Evolutionary conservation across 345 rosid species (phyloP).

Genomic region (Lenwebbia sp.): DNA sequence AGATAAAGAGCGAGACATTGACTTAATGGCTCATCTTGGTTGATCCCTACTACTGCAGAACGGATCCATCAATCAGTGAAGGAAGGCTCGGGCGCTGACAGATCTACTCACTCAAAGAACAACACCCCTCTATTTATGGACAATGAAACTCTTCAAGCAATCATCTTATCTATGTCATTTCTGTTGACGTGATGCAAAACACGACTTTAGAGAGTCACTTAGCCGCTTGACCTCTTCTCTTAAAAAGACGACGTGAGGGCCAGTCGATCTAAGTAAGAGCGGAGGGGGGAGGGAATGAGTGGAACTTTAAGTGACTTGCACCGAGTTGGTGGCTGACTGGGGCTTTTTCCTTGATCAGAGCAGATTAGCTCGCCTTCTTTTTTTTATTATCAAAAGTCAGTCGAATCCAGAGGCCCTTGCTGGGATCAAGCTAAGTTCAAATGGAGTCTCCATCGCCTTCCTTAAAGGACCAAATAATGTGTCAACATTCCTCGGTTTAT

Average conservation of each 20-base stretch:
- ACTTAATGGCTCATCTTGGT: not conserved
- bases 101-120: not conserved
- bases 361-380: constrained; percentile 11
- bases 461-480: not conserved
- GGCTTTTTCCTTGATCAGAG: constrained; percentile 12
- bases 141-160: not conserved
- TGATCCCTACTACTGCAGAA: not conserved
- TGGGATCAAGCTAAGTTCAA: not conserved
- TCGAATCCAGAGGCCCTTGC: not conserved
- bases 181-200: not conserved
- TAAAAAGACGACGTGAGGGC: not conserved
- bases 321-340: constrained; percentile 4
- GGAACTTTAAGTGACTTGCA: not conserved
- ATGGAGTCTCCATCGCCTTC: not conserved
- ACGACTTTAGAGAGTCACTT: not conserved
- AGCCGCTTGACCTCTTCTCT: not conserved
- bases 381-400: constrained; percentile 5
- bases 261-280: not conserved
- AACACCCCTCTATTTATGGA: not conserved
- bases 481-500: not conserved
- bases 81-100: not conserved
- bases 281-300: not conserved
- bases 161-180: not conserved
- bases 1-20: not conserved
- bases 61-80: not conserved